phyloP scores from a whole-genome alignment of 306 rosid genomes.

The Ammopiptanthus mongolicus region DNA sequence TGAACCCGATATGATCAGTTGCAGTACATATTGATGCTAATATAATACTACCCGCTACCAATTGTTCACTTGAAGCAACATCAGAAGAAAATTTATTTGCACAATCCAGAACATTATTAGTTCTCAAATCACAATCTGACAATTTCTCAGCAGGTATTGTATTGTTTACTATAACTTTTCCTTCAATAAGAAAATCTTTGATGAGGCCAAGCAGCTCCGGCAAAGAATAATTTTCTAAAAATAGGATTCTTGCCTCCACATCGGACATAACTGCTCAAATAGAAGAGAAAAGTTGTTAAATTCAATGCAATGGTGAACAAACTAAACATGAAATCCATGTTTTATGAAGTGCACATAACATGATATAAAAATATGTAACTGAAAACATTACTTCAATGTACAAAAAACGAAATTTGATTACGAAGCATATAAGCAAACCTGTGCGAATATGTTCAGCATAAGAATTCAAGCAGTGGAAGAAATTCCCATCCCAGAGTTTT shows the following conservation, averaged over 20 bases:
- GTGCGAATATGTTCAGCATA: slow-evolving; percentile 43
- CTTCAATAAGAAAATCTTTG: slow-evolving; percentile 60
- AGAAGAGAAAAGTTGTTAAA: neutral
- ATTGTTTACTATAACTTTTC: slow-evolving; percentile 34
- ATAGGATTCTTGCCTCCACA: slow-evolving; percentile 38
- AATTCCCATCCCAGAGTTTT: slow-evolving; percentile 36
- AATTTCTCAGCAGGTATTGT: slow-evolving; percentile 20
- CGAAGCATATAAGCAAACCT: slow-evolving; percentile 41
- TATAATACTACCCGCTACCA: slow-evolving; percentile 70
- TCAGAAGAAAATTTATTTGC: slow-evolving; percentile 24
- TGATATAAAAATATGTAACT: neutral
- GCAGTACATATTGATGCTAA: slow-evolving; percentile 71
- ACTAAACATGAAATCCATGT: neutral
- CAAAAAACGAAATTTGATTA: neutral
- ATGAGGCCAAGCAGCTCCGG: slow-evolving; percentile 55
- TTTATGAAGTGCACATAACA: neutral
- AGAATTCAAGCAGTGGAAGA: slow-evolving; percentile 48
- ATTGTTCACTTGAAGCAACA: slow-evolving; percentile 56
- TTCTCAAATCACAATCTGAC: slow-evolving; percentile 26
- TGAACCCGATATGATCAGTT: slow-evolving; percentile 42
- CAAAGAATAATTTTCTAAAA: slow-evolving; percentile 43
- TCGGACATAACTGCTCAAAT: slow-evolving; percentile 51
- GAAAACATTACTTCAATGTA: neutral
- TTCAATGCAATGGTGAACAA: neutral
- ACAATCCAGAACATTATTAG: slow-evolving; percentile 28